Evolutionary conservation across 1,284 basidiomycete genomes (phyloP), one percentile per base, ranked within the genome.

Genomic region (Cryptococcus sp.): DNA sequence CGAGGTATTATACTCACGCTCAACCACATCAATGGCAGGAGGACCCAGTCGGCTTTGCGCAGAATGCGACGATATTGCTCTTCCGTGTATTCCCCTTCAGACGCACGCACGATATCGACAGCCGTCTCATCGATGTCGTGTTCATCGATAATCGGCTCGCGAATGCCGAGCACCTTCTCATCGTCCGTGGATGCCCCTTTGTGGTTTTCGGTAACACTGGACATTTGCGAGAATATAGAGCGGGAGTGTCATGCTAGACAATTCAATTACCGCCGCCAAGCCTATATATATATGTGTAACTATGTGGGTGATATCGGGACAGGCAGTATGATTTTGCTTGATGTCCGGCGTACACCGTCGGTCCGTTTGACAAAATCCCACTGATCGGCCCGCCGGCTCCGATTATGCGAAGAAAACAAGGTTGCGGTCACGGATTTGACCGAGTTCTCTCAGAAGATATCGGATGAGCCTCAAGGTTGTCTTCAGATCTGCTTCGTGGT

Each of bases 1-100:
- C 13, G 8, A 34, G 29, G 13, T 34, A 34, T 13, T 34, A n/a
- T n/a, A 47, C 46, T 22, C 25, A 44, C 41, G 15, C 49, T 29
- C 15, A 57, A 7, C 55, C 50, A 52, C 50, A 57, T 52, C 20
- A 57, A 41, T 3, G 55, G 55, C 8, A 57, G 22, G 1, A 57
- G 17, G 3, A 29, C 46, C 55, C 50, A 57, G 47, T 57, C 50
- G 45, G 52, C 52, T 44, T 57, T 57, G 17, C 55, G 50, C 15
- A 57, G 26, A 8, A 57, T 20, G 10, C 29, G 50, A 5, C 26
- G 10, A 29, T 59, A 51, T 38, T 54, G 46, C 17, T 48, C 49
- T 22, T 49, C 46, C 52, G 52, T 49, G 34, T 54, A 54, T 38
- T 58, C 46, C 15, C 38, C 26, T 29, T 54, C 52, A 8, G 43